Percentiles rank a stretch among this genome's conserved stretches.
phyloP scores from a whole-genome alignment of 2,329 filamentous ascomycete species.

The Aspergillus ruber region DNA sequence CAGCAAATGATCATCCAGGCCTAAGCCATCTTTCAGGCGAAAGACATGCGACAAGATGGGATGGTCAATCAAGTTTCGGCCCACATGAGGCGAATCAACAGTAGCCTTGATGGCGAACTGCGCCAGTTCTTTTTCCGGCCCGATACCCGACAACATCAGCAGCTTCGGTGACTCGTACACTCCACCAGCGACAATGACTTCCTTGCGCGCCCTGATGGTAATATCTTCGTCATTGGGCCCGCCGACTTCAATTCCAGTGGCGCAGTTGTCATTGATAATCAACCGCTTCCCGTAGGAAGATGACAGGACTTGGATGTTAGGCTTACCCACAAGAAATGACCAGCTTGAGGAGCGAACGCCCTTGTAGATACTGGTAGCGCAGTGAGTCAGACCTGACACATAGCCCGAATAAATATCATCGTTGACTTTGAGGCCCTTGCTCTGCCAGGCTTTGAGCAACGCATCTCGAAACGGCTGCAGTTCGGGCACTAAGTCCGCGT shows the following conservation, averaged over 20 bases:
- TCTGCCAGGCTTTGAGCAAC: slow-evolving; percentile 46
- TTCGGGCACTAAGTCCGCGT: slow-evolving; percentile 48
- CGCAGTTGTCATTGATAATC: slow-evolving; percentile 41
- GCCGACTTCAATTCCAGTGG: slow-evolving; percentile 43
- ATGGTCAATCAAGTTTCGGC: slow-evolving; percentile 27
- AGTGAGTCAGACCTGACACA: slow-evolving; percentile 49
- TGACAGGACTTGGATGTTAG: slow-evolving; percentile 48
- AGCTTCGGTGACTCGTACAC: slow-evolving; percentile 48
- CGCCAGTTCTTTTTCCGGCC: slow-evolving; percentile 24
- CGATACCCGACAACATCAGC: slow-evolving; percentile 44
- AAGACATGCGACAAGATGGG: slow-evolving; percentile 36
- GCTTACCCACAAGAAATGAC: slow-evolving; percentile 46
- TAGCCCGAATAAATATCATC: slow-evolving; percentile 50
- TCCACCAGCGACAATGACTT: slow-evolving; percentile 13
- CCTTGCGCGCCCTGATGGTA: slow-evolving; percentile 33
- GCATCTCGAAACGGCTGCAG: slow-evolving; percentile 39
- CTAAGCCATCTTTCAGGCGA: slow-evolving; percentile 35
- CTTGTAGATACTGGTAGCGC: slow-evolving; percentile 51
- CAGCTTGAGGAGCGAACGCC: slow-evolving; percentile 47
- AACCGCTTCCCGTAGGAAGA: slow-evolving; percentile 46
- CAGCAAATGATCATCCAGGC: slow-evolving; percentile 32
- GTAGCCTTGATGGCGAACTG: slow-evolving; percentile 21
- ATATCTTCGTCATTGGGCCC: slow-evolving; percentile 45
- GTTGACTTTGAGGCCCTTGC: slow-evolving; percentile 44
- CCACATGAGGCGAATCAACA: slow-evolving; percentile 16